Evolutionary conservation across 345 rosid species (phyloP).

Genomic region (Draba incana): DNA sequence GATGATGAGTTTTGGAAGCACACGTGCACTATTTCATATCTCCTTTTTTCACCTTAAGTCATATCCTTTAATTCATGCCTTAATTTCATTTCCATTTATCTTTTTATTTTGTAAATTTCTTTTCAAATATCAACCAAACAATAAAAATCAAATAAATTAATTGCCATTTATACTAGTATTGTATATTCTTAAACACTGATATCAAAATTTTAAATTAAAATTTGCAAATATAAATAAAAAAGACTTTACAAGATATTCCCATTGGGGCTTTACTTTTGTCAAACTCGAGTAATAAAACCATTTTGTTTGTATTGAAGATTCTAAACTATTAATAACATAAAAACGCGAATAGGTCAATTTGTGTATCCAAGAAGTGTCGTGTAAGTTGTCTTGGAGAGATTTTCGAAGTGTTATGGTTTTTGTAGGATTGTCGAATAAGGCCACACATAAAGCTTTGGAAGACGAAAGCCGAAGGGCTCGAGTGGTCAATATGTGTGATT

Average conservation of each 20-base stretch:
- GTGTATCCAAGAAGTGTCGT: slow-evolving; percentile 46
- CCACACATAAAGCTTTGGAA: slow-evolving; percentile 40
- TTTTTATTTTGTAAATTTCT: neutral
- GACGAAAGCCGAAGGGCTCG: slow-evolving; percentile 45
- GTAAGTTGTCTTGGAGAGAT: slow-evolving; percentile 40
- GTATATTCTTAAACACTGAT: neutral
- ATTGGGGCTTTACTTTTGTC: slow-evolving; percentile 34
- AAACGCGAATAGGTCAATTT: slow-evolving; percentile 40
- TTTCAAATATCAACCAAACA: neutral
- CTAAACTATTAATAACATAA: slow-evolving; percentile 20
- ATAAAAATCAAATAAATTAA: neutral
- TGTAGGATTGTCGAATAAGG: slow-evolving; percentile 42
- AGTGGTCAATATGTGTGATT: slow-evolving; percentile 40
- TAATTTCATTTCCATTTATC: slow-evolving; percentile 6
- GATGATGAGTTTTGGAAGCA: slow-evolving; percentile 41
- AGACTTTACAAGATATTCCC: slow-evolving; percentile 34
- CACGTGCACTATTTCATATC: slow-evolving; percentile 37
- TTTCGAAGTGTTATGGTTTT: slow-evolving; percentile 38
- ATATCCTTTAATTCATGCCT: slow-evolving; percentile 25
- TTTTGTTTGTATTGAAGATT: slow-evolving; percentile 29
- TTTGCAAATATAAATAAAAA: neutral
- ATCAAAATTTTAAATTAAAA: neutral
- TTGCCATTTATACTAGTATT: no score
- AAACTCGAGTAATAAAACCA: slow-evolving; percentile 37
- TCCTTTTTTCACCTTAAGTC: slow-evolving; percentile 20